A percentile compares a stretch with the other conserved stretches of the same genome.
These are phyloP conservation scores for Fusarium sp. DNA, from an alignment of 2,329 filamentous ascomycete species.

Conservation along the genomic window DNA sequence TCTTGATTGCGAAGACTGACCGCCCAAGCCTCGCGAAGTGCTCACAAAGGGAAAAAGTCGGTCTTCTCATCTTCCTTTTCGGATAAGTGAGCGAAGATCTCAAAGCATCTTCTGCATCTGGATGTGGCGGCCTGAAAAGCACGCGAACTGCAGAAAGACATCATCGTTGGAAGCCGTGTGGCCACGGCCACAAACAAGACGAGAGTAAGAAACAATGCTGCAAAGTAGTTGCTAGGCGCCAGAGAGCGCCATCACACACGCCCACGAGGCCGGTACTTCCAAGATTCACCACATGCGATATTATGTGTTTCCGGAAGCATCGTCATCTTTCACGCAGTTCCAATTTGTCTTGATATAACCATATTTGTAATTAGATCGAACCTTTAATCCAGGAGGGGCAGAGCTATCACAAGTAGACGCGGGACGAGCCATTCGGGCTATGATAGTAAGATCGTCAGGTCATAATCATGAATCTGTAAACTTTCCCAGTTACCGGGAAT, in stretches of 20 bases:
- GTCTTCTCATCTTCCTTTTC: background rate
- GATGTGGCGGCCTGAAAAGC: conserved; percentile 2
- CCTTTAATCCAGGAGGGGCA: conserved; percentile 22
- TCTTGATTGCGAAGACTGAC: conserved; percentile 19
- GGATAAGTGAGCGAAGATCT: conserved; percentile 5
- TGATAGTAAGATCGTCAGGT: conserved; percentile 25
- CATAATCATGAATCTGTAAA: conserved; percentile 13
- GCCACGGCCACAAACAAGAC: conserved; percentile 34
- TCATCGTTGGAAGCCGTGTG: conserved; percentile 30
- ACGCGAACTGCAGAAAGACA: conserved; percentile 11
- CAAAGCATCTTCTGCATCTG: conserved; percentile 2
- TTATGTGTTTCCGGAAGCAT: conserved; percentile 16
- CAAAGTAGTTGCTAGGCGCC: background rate
- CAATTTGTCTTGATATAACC: conserved; percentile 20
- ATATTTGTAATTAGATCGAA: conserved; percentile 15
- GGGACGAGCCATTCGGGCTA: conserved; percentile 20
- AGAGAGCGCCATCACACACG: conserved; percentile 17
- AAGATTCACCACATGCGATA: conserved; percentile 13
- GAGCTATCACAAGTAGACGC: conserved; percentile 21
- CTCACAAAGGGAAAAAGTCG: background rate
- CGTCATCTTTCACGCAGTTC: conserved; percentile 27
- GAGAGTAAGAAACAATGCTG: background rate
- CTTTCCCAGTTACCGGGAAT: conserved; percentile 35
- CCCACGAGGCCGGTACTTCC: background rate
- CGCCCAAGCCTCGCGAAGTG: conserved; percentile 14